Base-by-base conservation (phyloP, 495 filamentous ascomycete species). In the Lepraria neglecta region DNA sequence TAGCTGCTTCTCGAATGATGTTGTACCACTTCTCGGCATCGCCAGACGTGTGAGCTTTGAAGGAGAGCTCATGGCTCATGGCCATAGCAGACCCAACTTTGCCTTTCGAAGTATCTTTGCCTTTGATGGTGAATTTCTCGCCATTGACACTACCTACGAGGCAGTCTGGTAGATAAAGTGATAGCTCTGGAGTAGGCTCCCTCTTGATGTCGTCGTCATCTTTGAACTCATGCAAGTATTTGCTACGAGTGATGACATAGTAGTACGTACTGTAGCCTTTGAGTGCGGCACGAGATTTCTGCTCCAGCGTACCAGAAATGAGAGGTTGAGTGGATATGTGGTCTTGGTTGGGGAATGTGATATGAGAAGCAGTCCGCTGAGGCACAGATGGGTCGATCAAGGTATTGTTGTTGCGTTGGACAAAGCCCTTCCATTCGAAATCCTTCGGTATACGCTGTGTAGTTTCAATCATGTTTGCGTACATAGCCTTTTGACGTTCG, bases 221-320 rank as follows among this genome's bases (percentile, higher is more conserved):
- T 72, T 95, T 95, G 80, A 95, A 97, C 69, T 97, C 94, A 74
- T 97, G 94, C 51, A 98, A 77, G 74, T 87, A 98, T 64, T 87
- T 86, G 24, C 85, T 80, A 0, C 87, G 86, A 3, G 91, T 96
- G 31, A 97, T 84, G 52, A 92, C 92, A 68, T 96, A 98, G 77
- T 92, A 96, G 61, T 79, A 81, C 1, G 89, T 82, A 60, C 80
- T 85, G 73, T 89, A 96, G 61, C 87, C 87, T 67, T 82, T 82
- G 75, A 90, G 82, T 64, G 79, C 80, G 63, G 90, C 88, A 47
- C 87, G 86, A 44, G 83, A 86, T 75, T 95, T 96, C 57, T 90
- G 86, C 74, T 96, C 90, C 42, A 98, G 80, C 6, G 80, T 82
- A 33, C 94, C 94, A 68, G 95, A 88, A 67, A 97, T 89, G 28